These are phyloP conservation scores for Trametes hirsuta DNA, from an alignment of 1,284 basidiomycete genomes.

Conservation along the genomic window DNA sequence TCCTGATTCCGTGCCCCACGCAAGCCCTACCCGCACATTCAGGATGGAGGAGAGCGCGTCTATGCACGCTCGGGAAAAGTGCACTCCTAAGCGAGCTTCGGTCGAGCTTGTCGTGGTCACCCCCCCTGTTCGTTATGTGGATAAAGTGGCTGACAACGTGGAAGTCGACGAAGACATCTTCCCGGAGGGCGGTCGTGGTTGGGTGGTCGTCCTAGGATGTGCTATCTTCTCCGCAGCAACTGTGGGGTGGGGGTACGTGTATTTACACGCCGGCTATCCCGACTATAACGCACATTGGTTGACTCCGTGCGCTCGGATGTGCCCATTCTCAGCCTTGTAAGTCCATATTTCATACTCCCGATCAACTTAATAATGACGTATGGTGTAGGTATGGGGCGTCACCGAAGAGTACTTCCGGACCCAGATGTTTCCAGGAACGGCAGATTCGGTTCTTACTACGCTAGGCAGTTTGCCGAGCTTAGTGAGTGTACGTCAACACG, in stretches of 20 bases:
- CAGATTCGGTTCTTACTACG: slow-evolving; percentile 26
- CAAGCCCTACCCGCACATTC: no score
- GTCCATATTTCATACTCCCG: no score
- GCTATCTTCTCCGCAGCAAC: slow-evolving; percentile 26
- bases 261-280: background rate
- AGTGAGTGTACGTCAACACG: slow-evolving; percentile 14
- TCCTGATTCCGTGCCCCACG: no score
- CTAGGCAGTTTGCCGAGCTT: slow-evolving; percentile 30
- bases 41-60: no score
- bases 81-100: no score
- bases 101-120: no score
- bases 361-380: background rate
- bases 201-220: slow-evolving; percentile 28
- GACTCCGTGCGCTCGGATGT: background rate
- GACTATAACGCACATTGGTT: background rate
- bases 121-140: no score
- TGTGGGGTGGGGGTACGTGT: slow-evolving; percentile 27
- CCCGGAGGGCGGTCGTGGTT: slow-evolving; percentile 25
- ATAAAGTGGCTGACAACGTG: no score
- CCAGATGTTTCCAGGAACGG: slow-evolving; percentile 25
- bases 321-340: background rate
- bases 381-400: slow-evolving; percentile 31
- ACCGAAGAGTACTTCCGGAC: slow-evolving; percentile 31
- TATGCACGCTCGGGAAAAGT: no score
- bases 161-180: slow-evolving; percentile 2